phyloP scores from a whole-genome alignment of 2,329 filamentous ascomycete genomes.

The Fusarium pilosicola region DNA sequence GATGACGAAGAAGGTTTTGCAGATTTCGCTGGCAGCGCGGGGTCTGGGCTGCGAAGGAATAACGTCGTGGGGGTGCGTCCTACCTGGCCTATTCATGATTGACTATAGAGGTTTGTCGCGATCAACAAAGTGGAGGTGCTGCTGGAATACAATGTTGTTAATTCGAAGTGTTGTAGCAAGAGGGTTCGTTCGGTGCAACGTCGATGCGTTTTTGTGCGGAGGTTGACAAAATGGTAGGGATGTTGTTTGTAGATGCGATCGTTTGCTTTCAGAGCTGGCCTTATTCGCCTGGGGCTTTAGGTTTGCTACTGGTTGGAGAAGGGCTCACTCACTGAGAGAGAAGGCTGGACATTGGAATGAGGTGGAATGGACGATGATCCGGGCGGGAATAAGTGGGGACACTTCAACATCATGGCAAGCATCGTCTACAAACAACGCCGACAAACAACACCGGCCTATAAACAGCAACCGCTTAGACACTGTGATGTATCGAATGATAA shows the following conservation, averaged over 20 bases:
- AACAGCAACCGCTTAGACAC: neutral
- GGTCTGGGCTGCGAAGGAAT: conserved; percentile 40
- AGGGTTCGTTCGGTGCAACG: conserved; percentile 26
- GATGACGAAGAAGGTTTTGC: conserved; percentile 27
- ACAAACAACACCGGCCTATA: neutral
- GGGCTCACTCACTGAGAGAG: conserved; percentile 12
- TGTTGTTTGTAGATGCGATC: conserved; percentile 37
- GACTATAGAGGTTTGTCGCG: conserved; percentile 48
- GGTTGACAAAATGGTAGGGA: conserved; percentile 35
- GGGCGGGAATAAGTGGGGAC: conserved; percentile 55
- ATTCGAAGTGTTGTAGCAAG: conserved; percentile 27
- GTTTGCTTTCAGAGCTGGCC: conserved; percentile 30
- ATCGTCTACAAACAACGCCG: conserved; percentile 16
- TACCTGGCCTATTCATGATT: conserved; percentile 72
- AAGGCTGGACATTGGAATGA: conserved; percentile 38
- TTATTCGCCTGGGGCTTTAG: conserved; percentile 32
- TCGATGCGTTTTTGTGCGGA: conserved; percentile 38
- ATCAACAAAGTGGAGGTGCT: conserved; percentile 21
- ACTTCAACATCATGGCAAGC: conserved; percentile 44
- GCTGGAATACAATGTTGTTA: conserved; percentile 10
- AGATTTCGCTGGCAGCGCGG: conserved; percentile 41
- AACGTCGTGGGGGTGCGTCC: conserved; percentile 47
- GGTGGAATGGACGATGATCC: conserved; percentile 38
- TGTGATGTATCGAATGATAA: neutral
- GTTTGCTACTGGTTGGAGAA: conserved; percentile 40